Conservation (phyloP, 768 basidiomycete genomes). For the Boletus sp. region DNA sequence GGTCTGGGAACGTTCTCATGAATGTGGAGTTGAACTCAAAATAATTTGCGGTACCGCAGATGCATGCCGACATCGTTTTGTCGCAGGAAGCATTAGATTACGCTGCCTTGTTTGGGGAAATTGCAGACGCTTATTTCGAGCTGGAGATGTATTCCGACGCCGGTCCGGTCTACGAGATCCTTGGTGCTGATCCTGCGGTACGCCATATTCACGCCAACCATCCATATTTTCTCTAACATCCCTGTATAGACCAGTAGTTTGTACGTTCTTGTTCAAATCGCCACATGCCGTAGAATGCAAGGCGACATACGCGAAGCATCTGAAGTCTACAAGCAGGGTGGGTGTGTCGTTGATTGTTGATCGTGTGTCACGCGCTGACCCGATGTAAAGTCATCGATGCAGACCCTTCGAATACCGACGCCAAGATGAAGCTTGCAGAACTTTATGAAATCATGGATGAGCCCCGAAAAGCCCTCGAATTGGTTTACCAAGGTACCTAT, state of each 20-base stretch:
- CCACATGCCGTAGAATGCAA: constrained; percentile 74
- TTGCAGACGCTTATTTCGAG: constrained; percentile 75
- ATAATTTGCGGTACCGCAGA: constrained; percentile 37
- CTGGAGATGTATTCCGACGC: background rate
- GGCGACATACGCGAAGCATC: constrained; percentile 74
- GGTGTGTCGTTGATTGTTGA: constrained; percentile 13
- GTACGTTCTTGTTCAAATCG: constrained; percentile 55
- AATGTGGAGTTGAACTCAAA: background rate
- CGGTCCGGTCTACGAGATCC: background rate
- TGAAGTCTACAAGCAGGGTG: constrained; percentile 81
- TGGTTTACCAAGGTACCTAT: constrained; percentile 48
- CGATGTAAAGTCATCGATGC: constrained; percentile 57
- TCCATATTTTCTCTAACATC: background rate
- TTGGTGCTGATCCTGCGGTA: background rate
- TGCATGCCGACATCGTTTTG: constrained; percentile 72
- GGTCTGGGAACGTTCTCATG: constrained; percentile 37
- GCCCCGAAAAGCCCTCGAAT: background rate
- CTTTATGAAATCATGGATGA: constrained; percentile 76
- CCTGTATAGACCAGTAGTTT: background rate
- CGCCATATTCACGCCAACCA: background rate
- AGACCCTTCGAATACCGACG: constrained; percentile 75
- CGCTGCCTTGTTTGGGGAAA: constrained; percentile 72
- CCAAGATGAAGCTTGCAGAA: constrained; percentile 86
- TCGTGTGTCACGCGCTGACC: constrained; percentile 16
- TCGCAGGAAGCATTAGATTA: constrained; percentile 72